phyloP scores from a whole-genome alignment of 139 green algal species.

The Deuterostichococcus epilithicus region DNA sequence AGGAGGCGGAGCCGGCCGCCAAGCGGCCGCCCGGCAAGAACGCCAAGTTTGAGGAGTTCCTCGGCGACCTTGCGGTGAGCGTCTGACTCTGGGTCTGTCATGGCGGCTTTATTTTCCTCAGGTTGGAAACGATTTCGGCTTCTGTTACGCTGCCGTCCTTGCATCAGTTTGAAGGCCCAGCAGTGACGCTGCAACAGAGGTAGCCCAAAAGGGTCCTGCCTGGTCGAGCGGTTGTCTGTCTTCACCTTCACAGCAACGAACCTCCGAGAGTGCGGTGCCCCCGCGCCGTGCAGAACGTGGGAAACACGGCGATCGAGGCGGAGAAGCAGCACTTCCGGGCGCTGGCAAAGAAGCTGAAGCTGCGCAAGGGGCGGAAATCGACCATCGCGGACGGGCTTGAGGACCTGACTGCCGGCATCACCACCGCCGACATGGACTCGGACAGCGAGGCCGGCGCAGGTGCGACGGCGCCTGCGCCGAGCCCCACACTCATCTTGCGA shows the following conservation, averaged over 20 bases:
- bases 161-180: not conserved
- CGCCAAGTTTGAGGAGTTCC: slow-evolving; percentile 24
- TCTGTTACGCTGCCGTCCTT: not conserved
- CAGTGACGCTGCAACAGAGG: not conserved
- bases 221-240: not conserved
- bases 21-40: not conserved
- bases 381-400: slow-evolving; percentile 36
- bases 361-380: slow-evolving; percentile 29
- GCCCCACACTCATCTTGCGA: not conserved
- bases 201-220: not conserved
- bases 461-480: not conserved
- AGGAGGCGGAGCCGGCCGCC: not conserved
- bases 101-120: not conserved
- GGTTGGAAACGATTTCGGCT: not conserved
- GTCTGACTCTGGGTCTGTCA: not conserved
- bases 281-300: not conserved
- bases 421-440: no score
- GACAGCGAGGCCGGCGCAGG: not conserved
- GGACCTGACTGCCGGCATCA: slow-evolving; percentile 28
- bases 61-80: slow-evolving; percentile 5
- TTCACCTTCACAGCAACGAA: no score
- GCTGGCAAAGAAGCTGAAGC: slow-evolving; percentile 41
- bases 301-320: slow-evolving; percentile 1
- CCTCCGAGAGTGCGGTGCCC: not conserved
- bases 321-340: slow-evolving; percentile 36